Evolutionary conservation across 164 flowering plant species (phyloP), one percentile per base, ranked within the genome.

Genomic region (Saururus chinensis): DNA sequence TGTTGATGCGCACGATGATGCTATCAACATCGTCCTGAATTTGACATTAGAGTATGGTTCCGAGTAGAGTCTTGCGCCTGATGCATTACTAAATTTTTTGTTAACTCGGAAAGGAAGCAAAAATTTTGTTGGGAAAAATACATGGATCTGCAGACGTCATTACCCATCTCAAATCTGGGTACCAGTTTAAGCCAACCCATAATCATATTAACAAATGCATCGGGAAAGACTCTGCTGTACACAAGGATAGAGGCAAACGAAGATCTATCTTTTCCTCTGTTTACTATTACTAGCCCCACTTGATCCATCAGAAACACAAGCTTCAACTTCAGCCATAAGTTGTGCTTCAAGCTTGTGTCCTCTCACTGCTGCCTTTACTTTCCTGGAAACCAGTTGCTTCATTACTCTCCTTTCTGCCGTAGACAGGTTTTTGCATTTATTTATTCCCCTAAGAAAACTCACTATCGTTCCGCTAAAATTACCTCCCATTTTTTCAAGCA

Each of bases 311-410:
- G 71, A 49, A 3, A 68, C n/a, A 64, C 60, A 76, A 23, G 78
- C 75, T 60, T 77, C 79, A 48, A 80, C 19, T 26, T 74, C 70
- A 21, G 71, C 76, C 41, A 76, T 53, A 51, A 80, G 68, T 51
- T 19, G 81, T 54, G 60, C 48, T 74, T 70, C 81, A 64, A 64
- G 64, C 63, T 74, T 75, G 58, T 75, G 73, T 51, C 81, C 84
- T 68, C 64, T 77, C 40, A 73, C 30, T 11, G 72, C 66, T 40
- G 65, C 58, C 60, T 65, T 71, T 40, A 71, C 78, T 69, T 77
- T 77, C 69, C 78, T 72, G 30, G 73, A 49, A 22, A 76, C 78
- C 63, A 77, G 84, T 53, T 72, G 77, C 71, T 76, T 80, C 80
- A 78, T 68, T 55, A 80, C 74, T 57, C 61, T 65, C 13, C 77